Conservation (phyloP, 306 rosid genomes). For the Phaseolus lunatus region DNA sequence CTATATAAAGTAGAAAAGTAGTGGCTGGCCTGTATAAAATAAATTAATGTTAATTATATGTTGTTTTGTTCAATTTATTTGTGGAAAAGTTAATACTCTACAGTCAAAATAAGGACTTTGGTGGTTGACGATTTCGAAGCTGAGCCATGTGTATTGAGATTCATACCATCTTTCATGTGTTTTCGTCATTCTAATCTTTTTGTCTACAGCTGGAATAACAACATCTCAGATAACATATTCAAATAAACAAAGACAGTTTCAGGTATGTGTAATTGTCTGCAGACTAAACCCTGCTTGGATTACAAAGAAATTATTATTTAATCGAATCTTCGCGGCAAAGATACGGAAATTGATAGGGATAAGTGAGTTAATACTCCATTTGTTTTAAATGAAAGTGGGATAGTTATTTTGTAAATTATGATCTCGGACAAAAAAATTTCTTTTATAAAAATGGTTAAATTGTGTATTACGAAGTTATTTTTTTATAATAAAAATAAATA, state of each 20-base stretch:
- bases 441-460: no score
- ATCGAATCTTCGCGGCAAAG: background rate
- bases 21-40: background rate
- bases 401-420: no score
- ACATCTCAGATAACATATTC: background rate
- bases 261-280: background rate
- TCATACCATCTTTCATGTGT: background rate
- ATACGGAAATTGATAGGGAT: background rate
- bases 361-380: no score
- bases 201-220: background rate
- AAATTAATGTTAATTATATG: no score
- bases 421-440: no score
- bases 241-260: background rate
- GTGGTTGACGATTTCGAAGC: background rate
- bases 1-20: background rate
- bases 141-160: background rate
- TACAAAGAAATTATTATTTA: background rate
- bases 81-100: no score
- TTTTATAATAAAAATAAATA: no score
- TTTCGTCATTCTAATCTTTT: background rate
- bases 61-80: no score
- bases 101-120: no score
- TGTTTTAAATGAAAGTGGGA: no score
- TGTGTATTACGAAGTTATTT: no score
- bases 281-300: background rate